Conservation (phyloP, 805 yeast species). For the Saccharomycopsis malanga region DNA sequence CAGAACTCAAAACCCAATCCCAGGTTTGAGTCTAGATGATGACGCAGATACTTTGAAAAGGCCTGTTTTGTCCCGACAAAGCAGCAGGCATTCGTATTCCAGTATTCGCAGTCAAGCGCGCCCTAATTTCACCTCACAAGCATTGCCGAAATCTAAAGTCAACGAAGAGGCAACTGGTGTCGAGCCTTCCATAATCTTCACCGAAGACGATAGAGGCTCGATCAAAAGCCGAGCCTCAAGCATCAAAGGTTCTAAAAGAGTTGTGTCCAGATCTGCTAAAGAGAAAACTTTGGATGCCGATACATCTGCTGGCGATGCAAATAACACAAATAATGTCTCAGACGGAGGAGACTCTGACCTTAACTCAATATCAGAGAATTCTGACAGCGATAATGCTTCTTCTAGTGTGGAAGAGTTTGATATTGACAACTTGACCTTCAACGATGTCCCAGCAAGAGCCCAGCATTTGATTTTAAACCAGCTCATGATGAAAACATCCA, state of each 20-base stretch:
- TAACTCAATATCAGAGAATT: neutral
- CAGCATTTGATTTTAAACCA: constrained; percentile 88
- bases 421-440: constrained; percentile 47
- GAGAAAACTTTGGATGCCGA: neutral
- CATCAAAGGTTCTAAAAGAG: neutral
- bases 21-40: constrained; percentile 10
- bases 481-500: constrained; percentile 62
- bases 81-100: constrained; percentile 21
- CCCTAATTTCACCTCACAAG: constrained; percentile 65
- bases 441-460: constrained; percentile 85
- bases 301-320: neutral
- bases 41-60: constrained; percentile 5
- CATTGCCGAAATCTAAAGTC: constrained; percentile 61
- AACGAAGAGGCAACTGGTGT: constrained; percentile 63
- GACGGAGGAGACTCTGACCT: neutral
- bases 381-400: constrained; percentile 21
- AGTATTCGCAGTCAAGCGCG: constrained; percentile 30
- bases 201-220: constrained; percentile 28
- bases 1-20: constrained; percentile 3
- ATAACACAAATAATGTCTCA: neutral
- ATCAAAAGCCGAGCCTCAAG: constrained; percentile 8
- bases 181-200: constrained; percentile 56
- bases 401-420: constrained; percentile 27
- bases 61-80: constrained; percentile 20
- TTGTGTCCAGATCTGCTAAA: too few species aligned